Percentiles rank a stretch among this genome's conserved stretches.
Conservation (phyloP, 1,284 basidiomycete species). For the Pseudozyma sp. region DNA sequence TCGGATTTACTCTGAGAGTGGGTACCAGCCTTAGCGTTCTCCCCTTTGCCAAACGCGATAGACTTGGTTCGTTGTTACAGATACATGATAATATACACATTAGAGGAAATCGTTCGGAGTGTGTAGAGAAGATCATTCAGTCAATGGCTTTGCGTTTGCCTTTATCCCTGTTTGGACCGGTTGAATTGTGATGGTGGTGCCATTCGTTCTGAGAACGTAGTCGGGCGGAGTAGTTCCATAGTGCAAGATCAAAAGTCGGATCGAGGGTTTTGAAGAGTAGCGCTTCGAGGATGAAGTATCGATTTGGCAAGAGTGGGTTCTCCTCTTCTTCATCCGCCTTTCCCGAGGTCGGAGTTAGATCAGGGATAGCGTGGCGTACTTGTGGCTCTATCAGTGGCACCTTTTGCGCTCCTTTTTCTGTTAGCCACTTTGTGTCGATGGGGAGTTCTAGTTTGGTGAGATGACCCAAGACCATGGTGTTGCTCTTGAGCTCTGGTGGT, state of each 20-base stretch:
- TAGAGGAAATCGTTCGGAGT: background rate
- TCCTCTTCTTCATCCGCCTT: background rate
- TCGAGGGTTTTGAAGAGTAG: slow-evolving; percentile 22
- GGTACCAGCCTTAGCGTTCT: slow-evolving; percentile 9
- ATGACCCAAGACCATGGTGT: slow-evolving; percentile 36
- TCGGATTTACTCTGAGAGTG: slow-evolving; percentile 74
- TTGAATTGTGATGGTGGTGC: slow-evolving; percentile 1
- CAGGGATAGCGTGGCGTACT: background rate
- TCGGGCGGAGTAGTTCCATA: slow-evolving; percentile 37
- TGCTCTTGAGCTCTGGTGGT: slow-evolving; percentile 22
- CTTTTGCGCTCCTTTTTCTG: no score
- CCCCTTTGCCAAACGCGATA: background rate
- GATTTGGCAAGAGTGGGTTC: slow-evolving; percentile 9
- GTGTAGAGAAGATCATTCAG: background rate
- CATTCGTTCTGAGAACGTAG: slow-evolving; percentile 25
- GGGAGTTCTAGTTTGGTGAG: background rate
- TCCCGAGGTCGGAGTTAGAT: no score
- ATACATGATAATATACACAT: background rate
- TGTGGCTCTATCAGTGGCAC: background rate
- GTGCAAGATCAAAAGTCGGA: slow-evolving; percentile 19
- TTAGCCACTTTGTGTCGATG: slow-evolving; percentile 4
- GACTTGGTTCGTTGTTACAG: background rate
- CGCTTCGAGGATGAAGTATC: slow-evolving; percentile 34
- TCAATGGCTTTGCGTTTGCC: slow-evolving; percentile 27
- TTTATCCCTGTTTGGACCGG: background rate